Evolutionary conservation across 805 yeast species (phyloP).

Genomic region (Ascoidea asiatica): DNA sequence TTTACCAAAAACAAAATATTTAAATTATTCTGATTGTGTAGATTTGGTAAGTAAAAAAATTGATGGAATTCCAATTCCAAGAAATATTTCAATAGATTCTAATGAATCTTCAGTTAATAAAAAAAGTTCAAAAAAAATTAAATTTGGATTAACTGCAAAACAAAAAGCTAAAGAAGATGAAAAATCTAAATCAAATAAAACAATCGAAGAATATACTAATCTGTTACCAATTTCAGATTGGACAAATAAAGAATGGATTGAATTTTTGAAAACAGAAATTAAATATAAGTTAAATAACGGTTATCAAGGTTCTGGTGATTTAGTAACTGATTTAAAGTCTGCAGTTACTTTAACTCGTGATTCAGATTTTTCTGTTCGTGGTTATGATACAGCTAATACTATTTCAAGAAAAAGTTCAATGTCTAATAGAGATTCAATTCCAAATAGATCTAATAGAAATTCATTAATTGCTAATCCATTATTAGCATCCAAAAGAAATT

Average conservation of each 20-base stretch:
- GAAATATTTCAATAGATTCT: slow-evolving; percentile 2
- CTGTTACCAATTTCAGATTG: slow-evolving; percentile 5
- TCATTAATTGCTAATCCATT: background rate
- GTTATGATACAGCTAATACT: background rate
- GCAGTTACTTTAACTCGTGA: background rate
- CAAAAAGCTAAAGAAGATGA: slow-evolving; percentile 1
- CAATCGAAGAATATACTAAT: slow-evolving; percentile 1
- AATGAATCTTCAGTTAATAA: background rate
- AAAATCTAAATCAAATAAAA: background rate
- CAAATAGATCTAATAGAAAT: too few relatives aligned
- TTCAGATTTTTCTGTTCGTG: background rate
- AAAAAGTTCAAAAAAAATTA: slow-evolving; percentile 3
- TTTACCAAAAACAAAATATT: slow-evolving; percentile 52
- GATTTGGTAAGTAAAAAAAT: slow-evolving; percentile 8
- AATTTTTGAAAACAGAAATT: slow-evolving; percentile 8
- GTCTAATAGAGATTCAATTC: background rate
- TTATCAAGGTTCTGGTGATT: slow-evolving; percentile 10
- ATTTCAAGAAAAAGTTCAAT: background rate
- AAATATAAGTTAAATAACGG: slow-evolving; percentile 5
- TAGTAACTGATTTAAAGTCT: slow-evolving; percentile 6
- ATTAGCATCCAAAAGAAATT: too few relatives aligned
- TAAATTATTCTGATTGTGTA: slow-evolving; percentile 17
- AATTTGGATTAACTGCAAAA: slow-evolving; percentile 4
- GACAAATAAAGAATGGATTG: slow-evolving; percentile 10
- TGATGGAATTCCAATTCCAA: slow-evolving; percentile 2